Base-by-base conservation (phyloP, 2,329 filamentous ascomycete species). In the Diaporthe sp. region DNA sequence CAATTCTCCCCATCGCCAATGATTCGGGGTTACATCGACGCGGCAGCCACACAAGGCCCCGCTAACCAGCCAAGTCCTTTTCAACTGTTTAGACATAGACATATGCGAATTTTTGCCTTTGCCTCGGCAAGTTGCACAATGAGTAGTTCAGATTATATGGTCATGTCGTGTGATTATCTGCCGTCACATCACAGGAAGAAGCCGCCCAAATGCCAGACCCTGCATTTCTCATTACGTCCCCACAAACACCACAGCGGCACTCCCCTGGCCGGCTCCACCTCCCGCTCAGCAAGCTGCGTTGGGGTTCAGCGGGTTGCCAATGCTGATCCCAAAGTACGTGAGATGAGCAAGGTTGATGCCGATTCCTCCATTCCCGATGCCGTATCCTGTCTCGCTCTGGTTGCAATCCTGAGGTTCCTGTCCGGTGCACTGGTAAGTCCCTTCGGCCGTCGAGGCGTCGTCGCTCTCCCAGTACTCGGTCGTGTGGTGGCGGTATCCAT, bases 401-500 rank as follows among this genome's bases (percentile, higher is more conserved):
- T 74, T 70, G 31, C 74, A 76, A 25, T 70, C 39, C 71, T 58
- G 55, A 1, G 71, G 70, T 44, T 73, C 74, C 22, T 73, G 74
- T 1, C 74, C 74, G 2, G 60, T 61, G n/a, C 74, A 74, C 31
- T 73, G 42, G 37, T 37, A 53, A 10, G 46, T 53, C 13, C 57
- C 67, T 2, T 28, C 17, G 42, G 51, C 71, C 65, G 65, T 28
- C 4, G 9, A 5, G 1, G 8, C 7, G 49, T 70, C 49, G 65
- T 70, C 65, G 65, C 65, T 70, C 44, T 46, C 49, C 75, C 81
- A 89, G 78, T 88, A 90, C 80, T 90, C 89, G 0, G 88, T 88
- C 37, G 82, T 84, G 49, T 87, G 82, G 76, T 90, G 88, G 9
- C 83, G 79, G 78, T 85, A 90, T 0, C 87, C 87, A 55, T 89